A percentile compares a stretch with the other conserved stretches of the same genome.
phyloP scores from a whole-genome alignment of 257 asterid genomes.

The Avicennia marina region DNA sequence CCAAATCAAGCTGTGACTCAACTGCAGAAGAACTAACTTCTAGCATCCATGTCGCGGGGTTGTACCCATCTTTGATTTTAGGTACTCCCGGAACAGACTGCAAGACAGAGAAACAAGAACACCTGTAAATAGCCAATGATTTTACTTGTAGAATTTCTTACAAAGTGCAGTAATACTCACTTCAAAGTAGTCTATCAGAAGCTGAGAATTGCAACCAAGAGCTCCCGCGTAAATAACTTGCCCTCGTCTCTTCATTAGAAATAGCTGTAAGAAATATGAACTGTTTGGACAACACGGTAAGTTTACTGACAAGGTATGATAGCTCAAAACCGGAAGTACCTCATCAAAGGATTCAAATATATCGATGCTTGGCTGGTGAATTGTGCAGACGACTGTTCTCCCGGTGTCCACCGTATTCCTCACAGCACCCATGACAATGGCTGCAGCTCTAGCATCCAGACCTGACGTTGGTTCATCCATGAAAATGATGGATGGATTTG shows the following conservation, averaged over 20 bases:
- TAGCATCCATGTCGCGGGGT: slow-evolving; percentile 75
- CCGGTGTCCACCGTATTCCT: slow-evolving; percentile 88
- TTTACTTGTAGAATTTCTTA: too few relatives aligned
- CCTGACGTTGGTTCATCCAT: slow-evolving; percentile 96
- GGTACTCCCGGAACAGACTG: slow-evolving; percentile 54
- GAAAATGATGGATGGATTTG: slow-evolving; percentile 85
- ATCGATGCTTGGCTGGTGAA: slow-evolving; percentile 87
- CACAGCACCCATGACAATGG: slow-evolving; percentile 81
- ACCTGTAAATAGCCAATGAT: not conserved
- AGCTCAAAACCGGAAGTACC: slow-evolving; percentile 31
- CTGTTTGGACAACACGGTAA: not conserved
- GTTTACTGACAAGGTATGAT: too few relatives aligned
- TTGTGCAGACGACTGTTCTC: slow-evolving; percentile 83
- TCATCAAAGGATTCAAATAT: slow-evolving; percentile 89
- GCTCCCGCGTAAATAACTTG: slow-evolving; percentile 65
- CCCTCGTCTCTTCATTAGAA: slow-evolving; percentile 69
- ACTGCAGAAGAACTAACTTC: slow-evolving; percentile 50
- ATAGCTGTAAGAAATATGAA: slow-evolving; percentile 23
- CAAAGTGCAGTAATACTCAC: slow-evolving; percentile 17
- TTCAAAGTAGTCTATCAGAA: slow-evolving; percentile 51
- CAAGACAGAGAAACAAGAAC: not conserved
- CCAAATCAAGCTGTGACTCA: slow-evolving; percentile 41
- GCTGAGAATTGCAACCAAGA: slow-evolving; percentile 53
- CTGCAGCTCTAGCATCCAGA: slow-evolving; percentile 93
- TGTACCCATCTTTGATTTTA: slow-evolving; percentile 45